These are phyloP conservation scores for Mycotypha africana DNA, from an alignment of 371 early-diverging fungal genomes.

Conservation along the genomic window DNA sequence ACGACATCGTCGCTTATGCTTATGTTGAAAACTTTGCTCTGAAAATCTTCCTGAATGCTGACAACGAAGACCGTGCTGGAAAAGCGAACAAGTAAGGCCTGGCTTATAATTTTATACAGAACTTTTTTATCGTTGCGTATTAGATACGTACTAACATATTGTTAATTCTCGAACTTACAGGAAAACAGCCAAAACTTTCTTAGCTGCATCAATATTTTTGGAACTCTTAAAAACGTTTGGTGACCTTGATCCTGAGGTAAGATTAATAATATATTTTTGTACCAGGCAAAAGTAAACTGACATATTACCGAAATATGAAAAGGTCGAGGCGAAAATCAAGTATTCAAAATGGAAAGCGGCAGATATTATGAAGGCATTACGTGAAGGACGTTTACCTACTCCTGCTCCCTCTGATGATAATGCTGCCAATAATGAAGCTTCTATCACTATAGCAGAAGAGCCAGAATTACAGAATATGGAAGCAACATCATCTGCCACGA, in stretches of 20 bases:
- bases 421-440: slow-evolving; percentile 4
- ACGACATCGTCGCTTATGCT: slow-evolving; percentile 77
- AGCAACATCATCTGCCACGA: no score
- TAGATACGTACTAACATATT: background rate
- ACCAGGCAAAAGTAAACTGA: background rate
- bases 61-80: slow-evolving; percentile 86
- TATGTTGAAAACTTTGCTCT: slow-evolving; percentile 88
- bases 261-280: background rate
- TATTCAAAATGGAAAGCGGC: slow-evolving; percentile 95
- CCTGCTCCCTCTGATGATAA: slow-evolving; percentile 56
- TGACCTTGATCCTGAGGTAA: slow-evolving; percentile 65
- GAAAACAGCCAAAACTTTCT: slow-evolving; percentile 81
- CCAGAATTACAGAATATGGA: background rate
- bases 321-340: slow-evolving; percentile 83
- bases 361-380: slow-evolving; percentile 86
- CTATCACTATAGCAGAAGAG: no score
- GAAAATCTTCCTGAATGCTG: slow-evolving; percentile 86
- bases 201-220: slow-evolving; percentile 80
- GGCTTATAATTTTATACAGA: no score
- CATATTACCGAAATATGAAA: background rate
- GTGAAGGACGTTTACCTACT: slow-evolving; percentile 78
- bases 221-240: slow-evolving; percentile 81
- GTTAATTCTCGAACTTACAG: slow-evolving; percentile 34
- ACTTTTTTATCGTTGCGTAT: no score
- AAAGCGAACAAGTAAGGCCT: slow-evolving; percentile 70